A percentile compares a stretch with the other conserved stretches of the same genome.
phyloP scores from a whole-genome alignment of 169 alveolate species.

The Eimeria zaria region DNA sequence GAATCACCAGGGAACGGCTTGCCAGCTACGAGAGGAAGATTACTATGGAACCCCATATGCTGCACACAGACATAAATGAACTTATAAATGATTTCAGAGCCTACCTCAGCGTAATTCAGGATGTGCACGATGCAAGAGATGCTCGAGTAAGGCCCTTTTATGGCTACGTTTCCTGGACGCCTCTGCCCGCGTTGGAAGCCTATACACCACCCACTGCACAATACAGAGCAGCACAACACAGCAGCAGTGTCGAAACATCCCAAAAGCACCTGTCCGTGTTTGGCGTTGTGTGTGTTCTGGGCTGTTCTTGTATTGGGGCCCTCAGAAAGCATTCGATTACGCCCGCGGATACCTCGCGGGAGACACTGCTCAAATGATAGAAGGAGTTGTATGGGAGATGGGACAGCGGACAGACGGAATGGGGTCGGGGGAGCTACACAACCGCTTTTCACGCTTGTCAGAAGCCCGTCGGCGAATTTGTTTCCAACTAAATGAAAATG shows the following conservation, averaged over 20 bases:
- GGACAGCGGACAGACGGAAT: conserved; percentile 71
- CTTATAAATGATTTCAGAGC: conserved; percentile 86
- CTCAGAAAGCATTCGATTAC: conserved; percentile 81
- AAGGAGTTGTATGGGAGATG: conserved; percentile 42
- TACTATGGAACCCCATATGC: conserved; percentile 93
- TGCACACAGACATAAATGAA: conserved; percentile 89
- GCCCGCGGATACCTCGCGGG: conserved; percentile 79
- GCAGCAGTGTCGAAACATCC: neutral
- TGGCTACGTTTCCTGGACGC: neutral
- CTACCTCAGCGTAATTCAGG: conserved; percentile 84
- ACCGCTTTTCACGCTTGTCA: conserved; percentile 55
- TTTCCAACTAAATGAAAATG: conserved; percentile 67
- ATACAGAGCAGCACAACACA: neutral
- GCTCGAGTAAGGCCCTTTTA: conserved; percentile 35
- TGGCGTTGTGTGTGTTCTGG: neutral
- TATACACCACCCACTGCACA: neutral
- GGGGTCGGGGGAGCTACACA: conserved; percentile 42
- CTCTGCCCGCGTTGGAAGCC: neutral
- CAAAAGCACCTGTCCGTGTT: neutral
- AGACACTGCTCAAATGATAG: conserved; percentile 28
- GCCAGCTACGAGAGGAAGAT: conserved; percentile 95
- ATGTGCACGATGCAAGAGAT: conserved; percentile 87
- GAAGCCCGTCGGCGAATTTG: conserved; percentile 68
- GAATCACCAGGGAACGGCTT: conserved; percentile 92
- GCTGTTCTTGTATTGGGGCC: neutral